These are phyloP conservation scores for Naganishia antarctica DNA, from an alignment of 768 basidiomycete genomes.

Conservation along the genomic window DNA sequence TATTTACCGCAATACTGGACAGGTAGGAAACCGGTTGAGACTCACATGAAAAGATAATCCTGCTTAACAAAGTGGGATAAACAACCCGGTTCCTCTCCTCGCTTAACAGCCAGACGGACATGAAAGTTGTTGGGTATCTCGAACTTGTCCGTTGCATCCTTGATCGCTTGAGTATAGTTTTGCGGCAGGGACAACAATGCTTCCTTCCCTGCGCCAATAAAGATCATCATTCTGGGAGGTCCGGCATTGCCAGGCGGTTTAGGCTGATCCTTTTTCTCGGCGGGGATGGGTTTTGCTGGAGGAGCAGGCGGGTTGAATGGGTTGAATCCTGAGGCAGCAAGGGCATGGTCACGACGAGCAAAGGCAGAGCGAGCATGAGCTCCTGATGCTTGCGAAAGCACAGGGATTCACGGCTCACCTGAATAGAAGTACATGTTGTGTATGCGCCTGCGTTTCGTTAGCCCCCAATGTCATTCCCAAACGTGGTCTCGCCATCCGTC, in stretches of 20 bases:
- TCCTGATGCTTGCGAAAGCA: no score
- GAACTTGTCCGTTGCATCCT: conserved; percentile 41
- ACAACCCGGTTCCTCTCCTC: conserved; percentile 38
- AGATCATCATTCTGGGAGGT: conserved; percentile 46
- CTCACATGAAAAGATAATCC: conserved; percentile 45
- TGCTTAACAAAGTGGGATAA: conserved; percentile 33
- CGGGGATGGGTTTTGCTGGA: conserved; percentile 1
- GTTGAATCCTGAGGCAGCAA: conserved; percentile 16
- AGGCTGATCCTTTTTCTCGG: conserved; percentile 17
- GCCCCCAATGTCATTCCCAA: no score
- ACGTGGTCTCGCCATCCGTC: neutral
- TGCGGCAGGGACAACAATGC: conserved; percentile 43
- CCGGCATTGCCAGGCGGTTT: conserved; percentile 21
- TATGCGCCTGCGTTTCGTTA: no score
- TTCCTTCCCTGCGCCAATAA: conserved; percentile 41
- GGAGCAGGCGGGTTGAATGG: conserved; percentile 28
- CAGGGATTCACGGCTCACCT: neutral
- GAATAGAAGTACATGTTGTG: conserved; percentile 16
- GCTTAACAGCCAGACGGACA: conserved; percentile 38
- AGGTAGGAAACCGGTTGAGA: no score
- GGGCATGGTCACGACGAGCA: neutral
- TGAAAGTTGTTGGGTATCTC: conserved; percentile 38
- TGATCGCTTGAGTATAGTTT: conserved; percentile 41
- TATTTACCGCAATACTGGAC: no score
- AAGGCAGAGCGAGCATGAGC: neutral